Evolutionary conservation across 768 basidiomycete species (phyloP), one percentile per base, ranked within the genome.

Genomic region (Hypholoma sublateritium): DNA sequence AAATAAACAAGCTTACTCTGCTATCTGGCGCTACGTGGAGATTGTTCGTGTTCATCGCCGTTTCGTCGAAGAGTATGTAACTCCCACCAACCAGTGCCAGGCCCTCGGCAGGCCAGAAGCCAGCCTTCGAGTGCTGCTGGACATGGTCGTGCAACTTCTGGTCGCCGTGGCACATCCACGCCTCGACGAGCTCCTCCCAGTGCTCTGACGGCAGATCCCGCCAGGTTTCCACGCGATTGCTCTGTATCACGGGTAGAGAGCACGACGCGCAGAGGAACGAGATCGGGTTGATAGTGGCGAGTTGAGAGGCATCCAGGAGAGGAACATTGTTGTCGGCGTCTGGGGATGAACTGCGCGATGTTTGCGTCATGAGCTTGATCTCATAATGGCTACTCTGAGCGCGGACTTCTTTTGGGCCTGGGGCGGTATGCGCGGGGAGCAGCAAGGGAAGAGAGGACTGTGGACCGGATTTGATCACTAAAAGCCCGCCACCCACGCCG

Each of bases 91-190:
- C 92, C 36, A 98, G 78, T 1, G 87, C 91, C 61, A 91, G 82
- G 1, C 83, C 81, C 14, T 67, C 65, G 3, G 75, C 71, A 1
- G 96, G 95, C 89, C 91, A 93, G 69, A 98, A 89, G 16, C 89
- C 90, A 57, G 80, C 64, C 74, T 76, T 70, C 1, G 79, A 76
- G 60, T 81, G 80, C 59, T 82, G 77, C 50, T 82, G 72, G 3
- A 93, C 80, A 13, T 86, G 82, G 34, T 87, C 86, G 59, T 89
- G 83, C 48, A 98, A 75, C 42, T 83, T 86, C 74, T 96, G 94
- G 65, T 97, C 94, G 8, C 86, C 71, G 70, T 98, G 96, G 65
- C 96, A 98, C 90, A 98, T 94, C 96, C 96, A 98, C 6, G 95
- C 89, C 60, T 98, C 96, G 17, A 98, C 85, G 14, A 98, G 85